Percentiles rank a stretch among this genome's conserved stretches.
Conservation (phyloP, 495 filamentous ascomycete species). For the Aspergillus ostianus region DNA sequence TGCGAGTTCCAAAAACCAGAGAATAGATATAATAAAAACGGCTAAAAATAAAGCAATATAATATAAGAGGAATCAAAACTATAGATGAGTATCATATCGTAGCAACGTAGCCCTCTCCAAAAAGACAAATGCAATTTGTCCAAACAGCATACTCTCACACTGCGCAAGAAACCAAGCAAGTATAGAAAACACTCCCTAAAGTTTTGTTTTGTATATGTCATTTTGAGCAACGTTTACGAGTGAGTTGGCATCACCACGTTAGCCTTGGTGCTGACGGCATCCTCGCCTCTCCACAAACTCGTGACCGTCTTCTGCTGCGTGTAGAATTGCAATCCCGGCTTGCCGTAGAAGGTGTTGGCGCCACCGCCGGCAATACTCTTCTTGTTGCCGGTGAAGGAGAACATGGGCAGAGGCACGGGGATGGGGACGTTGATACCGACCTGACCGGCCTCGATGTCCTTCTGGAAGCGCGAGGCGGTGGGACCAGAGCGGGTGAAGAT, state of each 20-base stretch:
- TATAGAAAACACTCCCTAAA: neutral
- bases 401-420: slow-evolving; percentile 89
- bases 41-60: neutral
- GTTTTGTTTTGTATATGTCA: neutral
- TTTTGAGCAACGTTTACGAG: slow-evolving; percentile 8
- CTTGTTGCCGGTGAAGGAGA: slow-evolving; percentile 98
- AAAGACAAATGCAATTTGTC: neutral
- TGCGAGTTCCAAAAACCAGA: neutral
- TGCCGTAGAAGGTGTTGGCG: slow-evolving; percentile 92
- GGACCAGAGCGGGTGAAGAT: slow-evolving; percentile 66
- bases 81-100: neutral
- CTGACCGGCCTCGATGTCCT: slow-evolving; percentile 59
- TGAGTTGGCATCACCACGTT: slow-evolving; percentile 85
- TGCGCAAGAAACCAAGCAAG: neutral
- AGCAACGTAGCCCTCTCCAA: neutral
- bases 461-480: slow-evolving; percentile 62
- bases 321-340: slow-evolving; percentile 88
- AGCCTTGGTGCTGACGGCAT: slow-evolving; percentile 72
- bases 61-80: neutral
- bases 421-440: slow-evolving; percentile 69
- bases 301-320: slow-evolving; percentile 98
- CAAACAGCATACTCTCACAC: neutral
- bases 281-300: slow-evolving; percentile 81
- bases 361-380: slow-evolving; percentile 91
- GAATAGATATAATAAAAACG: neutral